Evolutionary conservation across 345 rosid genomes (phyloP), one percentile per base, ranked within the genome.

Genomic region (Erucastrum elatum): DNA sequence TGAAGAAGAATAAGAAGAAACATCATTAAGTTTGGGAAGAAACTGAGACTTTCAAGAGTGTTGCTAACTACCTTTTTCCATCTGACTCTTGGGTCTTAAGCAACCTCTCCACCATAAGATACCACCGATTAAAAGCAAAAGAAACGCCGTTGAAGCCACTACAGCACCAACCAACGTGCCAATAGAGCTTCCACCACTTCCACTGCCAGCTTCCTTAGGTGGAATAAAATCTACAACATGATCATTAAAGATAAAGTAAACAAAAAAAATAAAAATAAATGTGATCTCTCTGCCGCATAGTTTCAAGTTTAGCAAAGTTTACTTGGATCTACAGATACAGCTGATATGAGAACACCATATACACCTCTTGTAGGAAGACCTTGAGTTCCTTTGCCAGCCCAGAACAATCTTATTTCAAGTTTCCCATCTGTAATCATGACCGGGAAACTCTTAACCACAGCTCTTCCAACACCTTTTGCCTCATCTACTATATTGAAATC

Each of bases 301-400:
- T 41, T 65, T 65, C 15, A 1, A 10, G 70, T 71, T 65, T 71
- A 44, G 71, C 12, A 64, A 44, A 27, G 51, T 35, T 77, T 82
- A 84, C 92, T 44, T 58, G 88, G 83, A 33, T 58, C 71, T 12
- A 83, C 84, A 1, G 87, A 77, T 16, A 91, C 78, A 51, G 88
- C 96, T n/a, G 91, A 87, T 71, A 91, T 84, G 60, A 91, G 84
- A 82, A 91, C 67, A 60, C 93, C 96, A 66, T 89, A 87, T 16
- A 81, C 83, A 51, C 89, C 90, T 84, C 71, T 70, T 0, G 0
- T 0, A 35, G 91, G 96, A 8, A 87, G 44, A 17, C n/a, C 71
- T 35, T 65, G 67, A 12, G 94, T 89, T 70, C 96, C 96, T 77
- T 77, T 89, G 6, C 91, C 92, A 44, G 91, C 90, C 90, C 92